Evolutionary conservation across 2,329 filamentous ascomycete species (phyloP), one percentile per base, ranked within the genome.

Genomic region (Penicillium sp.): DNA sequence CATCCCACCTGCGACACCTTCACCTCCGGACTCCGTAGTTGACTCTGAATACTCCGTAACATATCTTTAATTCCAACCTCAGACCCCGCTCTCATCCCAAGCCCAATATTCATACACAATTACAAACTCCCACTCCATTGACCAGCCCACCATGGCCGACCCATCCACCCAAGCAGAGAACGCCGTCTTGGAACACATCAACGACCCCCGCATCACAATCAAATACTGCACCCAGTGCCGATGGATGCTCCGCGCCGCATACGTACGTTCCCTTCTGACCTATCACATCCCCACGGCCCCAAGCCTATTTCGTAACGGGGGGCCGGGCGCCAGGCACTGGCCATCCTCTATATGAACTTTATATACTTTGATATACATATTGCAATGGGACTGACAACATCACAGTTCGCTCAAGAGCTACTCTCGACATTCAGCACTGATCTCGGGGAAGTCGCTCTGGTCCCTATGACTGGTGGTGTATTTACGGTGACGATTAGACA

Each of bases 181-280:
- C 21, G 60, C 54, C 2, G 47, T 56, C 8, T 32, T 55, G 18
- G 51, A 58, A 42, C 62, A 58, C 31, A 60, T 73, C 48, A 72
- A 74, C 24, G 77, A 89, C 10, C 92, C 92, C 3, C 85, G 91
- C 43, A 81, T 97, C 49, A 87, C 87, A n/a, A 96, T 97, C 67
- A 85, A 88, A 62, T 97, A 90, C 77, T 97, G 92, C 77, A 96
- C 90, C 0, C 91, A 96, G 76, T 97, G 92, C 75, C 89, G 90
- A 77, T 96, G 92, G 91, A 90, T 94, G 83, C 77, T 95, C 10
- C 79, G 91, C 56, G 90, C 91, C 34, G 89, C 90, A 62, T 96
- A 94, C 74, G 90, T 93, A 83, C 63, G 83, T 65, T 21, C 29
- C 27, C 43, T n/a, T 27, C 29, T 14, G 22, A 39, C 47, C 49